These are phyloP conservation scores for Diaporthe capsici DNA, from an alignment of 2,329 filamentous ascomycete genomes.

Conservation along the genomic window DNA sequence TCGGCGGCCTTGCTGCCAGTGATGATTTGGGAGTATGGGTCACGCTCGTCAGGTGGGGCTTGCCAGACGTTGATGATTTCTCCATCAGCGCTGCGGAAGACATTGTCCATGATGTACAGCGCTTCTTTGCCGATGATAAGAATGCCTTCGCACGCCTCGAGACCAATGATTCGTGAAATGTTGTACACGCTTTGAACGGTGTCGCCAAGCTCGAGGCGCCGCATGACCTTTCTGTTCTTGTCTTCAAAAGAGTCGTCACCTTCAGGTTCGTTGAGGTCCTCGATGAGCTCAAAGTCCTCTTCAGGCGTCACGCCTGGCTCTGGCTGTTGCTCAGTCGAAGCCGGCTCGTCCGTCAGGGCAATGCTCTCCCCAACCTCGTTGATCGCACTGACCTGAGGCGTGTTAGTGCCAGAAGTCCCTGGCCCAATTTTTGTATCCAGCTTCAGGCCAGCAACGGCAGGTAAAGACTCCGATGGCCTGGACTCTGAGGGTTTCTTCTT, in stretches of 20 bases:
- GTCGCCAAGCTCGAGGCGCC: slow-evolving; percentile 90
- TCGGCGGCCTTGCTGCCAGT: slow-evolving; percentile 75
- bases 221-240: slow-evolving; percentile 98
- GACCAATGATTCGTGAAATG: slow-evolving; percentile 91
- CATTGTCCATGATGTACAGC: slow-evolving; percentile 95
- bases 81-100: slow-evolving; percentile 93
- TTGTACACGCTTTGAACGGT: slow-evolving; percentile 96
- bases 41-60: slow-evolving; percentile 90
- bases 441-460: slow-evolving; percentile 38
- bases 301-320: slow-evolving; percentile 67
- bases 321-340: slow-evolving; percentile 47
- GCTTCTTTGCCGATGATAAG: slow-evolving; percentile 93
- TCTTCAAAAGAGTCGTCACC: slow-evolving; percentile 87
- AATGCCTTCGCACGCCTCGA: slow-evolving; percentile 94
- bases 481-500: slow-evolving; percentile 44
- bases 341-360: slow-evolving; percentile 44
- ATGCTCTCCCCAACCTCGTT: slow-evolving; percentile 38
- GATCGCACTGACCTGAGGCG: slow-evolving; percentile 22
- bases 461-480: slow-evolving; percentile 44
- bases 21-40: slow-evolving; percentile 96
- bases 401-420: slow-evolving; percentile 28
- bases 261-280: slow-evolving; percentile 90
- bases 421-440: slow-evolving; percentile 49
- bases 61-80: slow-evolving; percentile 98
- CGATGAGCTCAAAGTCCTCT: slow-evolving; percentile 96